These are phyloP conservation scores for Dictyostelium firmibasis DNA, from an alignment of 78 protist genomes.

Conservation along the genomic window DNA sequence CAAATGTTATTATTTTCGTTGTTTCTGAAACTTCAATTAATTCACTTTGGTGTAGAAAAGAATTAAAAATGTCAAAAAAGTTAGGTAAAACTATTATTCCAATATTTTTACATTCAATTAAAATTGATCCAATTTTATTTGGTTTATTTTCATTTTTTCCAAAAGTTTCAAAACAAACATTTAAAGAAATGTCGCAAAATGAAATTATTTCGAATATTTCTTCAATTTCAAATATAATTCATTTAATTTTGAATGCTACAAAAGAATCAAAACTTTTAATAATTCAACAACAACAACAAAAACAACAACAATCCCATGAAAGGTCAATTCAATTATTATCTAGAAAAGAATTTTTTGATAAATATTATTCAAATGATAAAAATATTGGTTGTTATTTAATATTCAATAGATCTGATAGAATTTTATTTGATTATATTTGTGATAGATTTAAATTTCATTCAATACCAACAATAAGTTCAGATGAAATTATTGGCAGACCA, in stretches of 20 bases:
- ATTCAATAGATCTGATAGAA: not conserved
- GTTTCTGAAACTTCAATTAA: constrained; percentile 30
- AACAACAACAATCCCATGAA: too few relatives aligned
- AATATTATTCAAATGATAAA: not conserved
- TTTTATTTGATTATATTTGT: not conserved
- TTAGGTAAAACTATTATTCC: constrained; percentile 52
- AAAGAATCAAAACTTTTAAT: not conserved
- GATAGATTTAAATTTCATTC: not conserved
- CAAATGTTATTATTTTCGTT: constrained; percentile 9
- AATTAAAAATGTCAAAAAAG: constrained; percentile 48
- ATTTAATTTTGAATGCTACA: not conserved
- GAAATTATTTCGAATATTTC: not conserved
- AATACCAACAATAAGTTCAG: not conserved
- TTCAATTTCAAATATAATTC: not conserved
- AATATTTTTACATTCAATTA: not conserved
- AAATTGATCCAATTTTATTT: constrained; percentile 27
- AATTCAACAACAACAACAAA: not conserved
- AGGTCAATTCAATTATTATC: not conserved
- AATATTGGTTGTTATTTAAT: not conserved
- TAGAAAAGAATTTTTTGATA: not conserved
- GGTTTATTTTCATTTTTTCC: constrained; percentile 29
- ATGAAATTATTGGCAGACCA: constrained; percentile 2
- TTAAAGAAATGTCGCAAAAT: not conserved
- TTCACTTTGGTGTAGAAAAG: constrained; percentile 78
- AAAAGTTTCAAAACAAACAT: not conserved